A percentile compares a stretch with the other conserved stretches of the same genome.
phyloP scores from a whole-genome alignment of 2,329 filamentous ascomycete genomes.

The Trichophyton rubrum region DNA sequence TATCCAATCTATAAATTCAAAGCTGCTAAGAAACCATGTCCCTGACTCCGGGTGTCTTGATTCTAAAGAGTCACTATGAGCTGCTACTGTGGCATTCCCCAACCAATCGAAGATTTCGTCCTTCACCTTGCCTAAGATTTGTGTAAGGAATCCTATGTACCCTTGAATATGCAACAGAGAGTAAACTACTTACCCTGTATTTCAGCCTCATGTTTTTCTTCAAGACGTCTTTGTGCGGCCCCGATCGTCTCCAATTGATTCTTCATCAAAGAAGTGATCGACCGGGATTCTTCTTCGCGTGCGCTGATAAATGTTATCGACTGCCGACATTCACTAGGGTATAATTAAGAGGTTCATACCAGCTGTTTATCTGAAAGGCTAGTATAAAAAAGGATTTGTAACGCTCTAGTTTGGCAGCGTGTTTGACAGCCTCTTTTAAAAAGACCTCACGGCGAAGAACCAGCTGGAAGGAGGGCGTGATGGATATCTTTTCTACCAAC shows the following conservation, averaged over 20 bases:
- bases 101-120: background rate
- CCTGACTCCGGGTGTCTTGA: background rate
- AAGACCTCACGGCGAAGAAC: background rate
- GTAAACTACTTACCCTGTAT: background rate
- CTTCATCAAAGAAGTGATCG: background rate
- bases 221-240: background rate
- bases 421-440: background rate
- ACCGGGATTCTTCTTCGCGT: background rate
- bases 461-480: background rate
- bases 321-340: background rate
- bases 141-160: background rate
- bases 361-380: background rate
- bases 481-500: background rate
- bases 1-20: background rate
- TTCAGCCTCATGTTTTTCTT: background rate
- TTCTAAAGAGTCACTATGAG: background rate
- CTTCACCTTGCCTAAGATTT: background rate
- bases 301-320: background rate
- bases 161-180: background rate
- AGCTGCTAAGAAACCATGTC: background rate
- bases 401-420: background rate
- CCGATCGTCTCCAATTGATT: background rate
- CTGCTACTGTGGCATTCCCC: background rate
- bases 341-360: background rate
- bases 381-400: background rate